Percentiles rank a stretch among this genome's conserved stretches.
phyloP scores from a whole-genome alignment of 73 alveolate species.

The Strombidium stylifer region DNA sequence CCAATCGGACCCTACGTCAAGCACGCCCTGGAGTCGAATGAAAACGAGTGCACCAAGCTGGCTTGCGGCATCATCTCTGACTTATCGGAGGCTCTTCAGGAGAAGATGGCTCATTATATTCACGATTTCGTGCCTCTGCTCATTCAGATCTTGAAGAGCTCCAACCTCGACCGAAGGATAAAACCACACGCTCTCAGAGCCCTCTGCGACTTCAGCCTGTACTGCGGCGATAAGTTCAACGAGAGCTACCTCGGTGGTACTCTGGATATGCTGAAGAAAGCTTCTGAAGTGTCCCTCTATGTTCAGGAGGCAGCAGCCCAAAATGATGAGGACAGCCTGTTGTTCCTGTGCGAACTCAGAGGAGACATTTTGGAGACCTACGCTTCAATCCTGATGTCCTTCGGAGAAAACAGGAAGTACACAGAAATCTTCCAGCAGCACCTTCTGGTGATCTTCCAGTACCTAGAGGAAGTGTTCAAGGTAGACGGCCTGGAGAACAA shows the following conservation, averaged over 20 bases:
- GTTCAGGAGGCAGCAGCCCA: background rate
- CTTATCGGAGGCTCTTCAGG: conserved; percentile 36
- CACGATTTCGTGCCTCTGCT: conserved; percentile 43
- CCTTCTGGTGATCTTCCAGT: background rate
- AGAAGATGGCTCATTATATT: conserved; percentile 11
- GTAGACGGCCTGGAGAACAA: background rate
- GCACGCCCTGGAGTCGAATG: conserved; percentile 37
- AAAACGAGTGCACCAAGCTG: conserved; percentile 36
- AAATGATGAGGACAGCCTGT: conserved; percentile 30
- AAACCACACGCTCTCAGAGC: conserved; percentile 49
- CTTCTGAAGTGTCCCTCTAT: conserved; percentile 21
- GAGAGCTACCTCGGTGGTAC: conserved; percentile 7
- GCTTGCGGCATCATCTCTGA: conserved; percentile 61
- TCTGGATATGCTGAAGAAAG: conserved; percentile 29
- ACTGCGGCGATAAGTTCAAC: conserved; percentile 20
- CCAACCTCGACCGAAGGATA: conserved; percentile 8
- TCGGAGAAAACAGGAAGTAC: background rate
- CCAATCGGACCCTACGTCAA: conserved; percentile 44
- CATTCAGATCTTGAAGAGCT: background rate
- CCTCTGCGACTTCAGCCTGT: conserved; percentile 43
- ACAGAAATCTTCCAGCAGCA: background rate
- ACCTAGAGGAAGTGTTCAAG: background rate
- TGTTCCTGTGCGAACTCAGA: conserved; percentile 11
- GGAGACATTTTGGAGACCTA: conserved; percentile 29
- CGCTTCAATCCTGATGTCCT: conserved; percentile 27